phyloP scores from a whole-genome alignment of 2,329 filamentous ascomycete species.

The Fusarium compactum region DNA sequence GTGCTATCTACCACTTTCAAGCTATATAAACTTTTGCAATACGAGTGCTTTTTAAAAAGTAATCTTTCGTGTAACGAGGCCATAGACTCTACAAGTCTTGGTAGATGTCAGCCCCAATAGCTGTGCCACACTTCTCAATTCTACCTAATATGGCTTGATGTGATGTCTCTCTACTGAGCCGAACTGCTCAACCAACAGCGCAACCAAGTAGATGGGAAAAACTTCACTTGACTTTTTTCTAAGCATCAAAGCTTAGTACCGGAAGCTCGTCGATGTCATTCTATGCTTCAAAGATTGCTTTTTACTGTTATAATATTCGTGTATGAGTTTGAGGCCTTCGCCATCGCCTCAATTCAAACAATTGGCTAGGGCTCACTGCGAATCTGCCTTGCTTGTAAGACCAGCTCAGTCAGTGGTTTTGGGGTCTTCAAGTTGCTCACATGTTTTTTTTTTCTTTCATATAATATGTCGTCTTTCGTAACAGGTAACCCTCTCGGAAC shows the following conservation, averaged over 20 bases:
- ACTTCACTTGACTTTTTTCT: conserved; percentile 4
- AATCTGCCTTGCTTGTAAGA: background rate
- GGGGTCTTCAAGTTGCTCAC: background rate
- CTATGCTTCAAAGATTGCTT: background rate
- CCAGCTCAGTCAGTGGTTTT: background rate
- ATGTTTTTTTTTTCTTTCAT: background rate
- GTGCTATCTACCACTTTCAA: background rate
- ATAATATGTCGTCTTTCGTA: background rate
- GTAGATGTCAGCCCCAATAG: conserved; percentile 4
- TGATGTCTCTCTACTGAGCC: conserved; percentile 11
- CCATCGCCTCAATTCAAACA: conserved; percentile 29
- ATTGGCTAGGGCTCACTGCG: background rate
- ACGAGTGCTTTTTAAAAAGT: background rate
- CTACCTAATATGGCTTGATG: background rate
- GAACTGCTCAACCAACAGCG: conserved; percentile 24
- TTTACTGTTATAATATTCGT: conserved; percentile 3
- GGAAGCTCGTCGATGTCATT: background rate
- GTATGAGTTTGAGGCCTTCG: background rate
- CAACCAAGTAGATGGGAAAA: background rate
- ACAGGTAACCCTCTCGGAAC: background rate
- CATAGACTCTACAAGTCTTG: background rate
- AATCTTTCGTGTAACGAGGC: background rate
- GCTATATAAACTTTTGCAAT: background rate
- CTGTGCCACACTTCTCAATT: conserved; percentile 5
- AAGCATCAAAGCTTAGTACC: background rate